Percentiles rank a stretch among this genome's conserved stretches.
phyloP scores from a whole-genome alignment of 2,329 filamentous ascomycete genomes.

The Apiospora arundinis region DNA sequence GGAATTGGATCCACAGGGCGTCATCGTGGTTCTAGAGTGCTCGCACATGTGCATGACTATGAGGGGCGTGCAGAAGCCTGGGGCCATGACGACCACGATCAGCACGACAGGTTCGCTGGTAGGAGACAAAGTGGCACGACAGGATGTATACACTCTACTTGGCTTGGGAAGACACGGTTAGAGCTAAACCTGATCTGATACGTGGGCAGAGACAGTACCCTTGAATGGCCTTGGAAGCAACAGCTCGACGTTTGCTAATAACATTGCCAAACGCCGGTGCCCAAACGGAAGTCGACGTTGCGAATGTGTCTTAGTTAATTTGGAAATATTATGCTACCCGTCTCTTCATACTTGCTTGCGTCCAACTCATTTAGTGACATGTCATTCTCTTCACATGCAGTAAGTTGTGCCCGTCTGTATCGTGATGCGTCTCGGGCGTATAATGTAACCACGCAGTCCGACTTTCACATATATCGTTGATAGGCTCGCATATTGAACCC shows the following conservation, averaged over 20 bases:
- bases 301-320: background rate
- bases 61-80: constrained; percentile 89
- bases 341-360: background rate
- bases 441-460: background rate
- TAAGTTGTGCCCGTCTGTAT: background rate
- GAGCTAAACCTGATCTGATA: background rate
- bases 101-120: constrained; percentile 93
- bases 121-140: constrained; percentile 86
- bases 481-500: background rate
- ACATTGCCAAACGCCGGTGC: background rate
- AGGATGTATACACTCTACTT: constrained; percentile 85
- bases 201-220: too few relatives aligned
- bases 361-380: background rate
- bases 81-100: constrained; percentile 84
- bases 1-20: constrained; percentile 85
- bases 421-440: background rate
- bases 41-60: constrained; percentile 96
- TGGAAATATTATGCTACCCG: background rate
- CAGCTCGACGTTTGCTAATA: background rate
- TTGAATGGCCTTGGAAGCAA: too few relatives aligned
- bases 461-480: background rate
- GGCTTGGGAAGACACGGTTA: constrained; percentile 36
- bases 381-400: background rate
- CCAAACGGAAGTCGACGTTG: background rate
- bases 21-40: constrained; percentile 93